Evolutionary conservation across 108 stramenopile species (phyloP), one percentile per base, ranked within the genome.

Genomic region (Seminavis robusta): DNA sequence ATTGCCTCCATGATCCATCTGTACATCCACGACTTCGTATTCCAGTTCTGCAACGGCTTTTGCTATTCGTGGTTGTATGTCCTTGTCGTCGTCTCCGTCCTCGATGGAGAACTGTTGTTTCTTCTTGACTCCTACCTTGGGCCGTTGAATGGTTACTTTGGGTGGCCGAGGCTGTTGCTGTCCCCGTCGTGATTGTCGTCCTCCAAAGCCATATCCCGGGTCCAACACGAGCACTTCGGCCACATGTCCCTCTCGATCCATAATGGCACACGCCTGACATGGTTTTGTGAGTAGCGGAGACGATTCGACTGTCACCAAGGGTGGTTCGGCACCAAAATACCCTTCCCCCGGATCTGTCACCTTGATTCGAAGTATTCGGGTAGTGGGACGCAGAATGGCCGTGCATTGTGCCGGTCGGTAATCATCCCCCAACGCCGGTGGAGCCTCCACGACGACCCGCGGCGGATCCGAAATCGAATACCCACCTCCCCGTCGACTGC

Each of bases 161-260:
- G 90, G 90, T 13, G 82, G 65, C 37, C 15, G 57, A 45, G 28
- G 33, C 21, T 30, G 44, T 52, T n/a, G n/a, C n/a, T n/a, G n/a
- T n/a, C n/a, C n/a, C n/a, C n/a, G n/a, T n/a, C n/a, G n/a, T n/a
- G n/a, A n/a, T 59, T 76, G 41, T 25, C 67, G 48, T 27, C 10
- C 52, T 16, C 84, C 85, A 52, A 88, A 92, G 13, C 90, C 90
- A 61, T 67, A 86, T 8, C 90, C 90, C 4, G 90, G 86, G 58
- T 92, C 79, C 32, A 88, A 30, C 0, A 92, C 82, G 7, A 92
- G 37, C 4, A 92, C 47, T 11, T 66, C 67, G 13, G 85, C 78
- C 1, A 92, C 77, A 17, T 53, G 60, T 15, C 86, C 86, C 4
- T 71, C 48, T 28, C 82, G 71, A 65, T 88, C 80, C 25, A 92